Conservation (phyloP, 2,329 filamentous ascomycete genomes). For the Diaporthe vaccinii region DNA sequence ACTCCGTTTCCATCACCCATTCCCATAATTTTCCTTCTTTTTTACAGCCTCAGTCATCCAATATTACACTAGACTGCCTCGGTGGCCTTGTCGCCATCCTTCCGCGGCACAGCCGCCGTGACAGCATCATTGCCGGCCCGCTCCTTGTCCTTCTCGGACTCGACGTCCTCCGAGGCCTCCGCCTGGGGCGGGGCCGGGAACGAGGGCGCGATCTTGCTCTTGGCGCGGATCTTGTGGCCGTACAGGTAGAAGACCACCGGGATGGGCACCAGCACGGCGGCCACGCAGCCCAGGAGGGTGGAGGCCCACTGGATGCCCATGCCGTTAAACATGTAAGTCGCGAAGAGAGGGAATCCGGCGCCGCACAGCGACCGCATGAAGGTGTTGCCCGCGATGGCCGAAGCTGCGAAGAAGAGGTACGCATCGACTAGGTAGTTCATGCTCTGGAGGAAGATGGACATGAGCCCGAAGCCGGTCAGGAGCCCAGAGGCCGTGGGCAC, state of each 20-base stretch:
- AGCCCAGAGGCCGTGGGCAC: conserved; percentile 73
- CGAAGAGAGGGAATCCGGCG: conserved; percentile 85
- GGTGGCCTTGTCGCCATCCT: conserved; percentile 44
- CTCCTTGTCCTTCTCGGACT: conserved; percentile 35
- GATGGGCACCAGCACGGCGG: conserved; percentile 69
- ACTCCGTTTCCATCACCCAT: not conserved
- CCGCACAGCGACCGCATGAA: conserved; percentile 84
- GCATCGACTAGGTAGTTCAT: conserved; percentile 87
- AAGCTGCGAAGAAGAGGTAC: conserved; percentile 81
- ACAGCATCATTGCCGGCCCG: conserved; percentile 38
- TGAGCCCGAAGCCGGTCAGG: conserved; percentile 80
- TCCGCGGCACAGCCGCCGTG: conserved; percentile 37
- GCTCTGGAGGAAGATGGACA: conserved; percentile 85
- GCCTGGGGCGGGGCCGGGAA: conserved; percentile 44
- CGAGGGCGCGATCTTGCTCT: conserved; percentile 69
- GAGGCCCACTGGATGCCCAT: conserved; percentile 74
- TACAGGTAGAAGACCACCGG: conserved; percentile 74
- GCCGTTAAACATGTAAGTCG: conserved; percentile 76
- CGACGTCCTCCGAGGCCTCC: not conserved
- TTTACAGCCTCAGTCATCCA: not conserved
- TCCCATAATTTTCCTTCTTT: not conserved
- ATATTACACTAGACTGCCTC: conserved; percentile 42
- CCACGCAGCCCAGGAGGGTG: conserved; percentile 73
- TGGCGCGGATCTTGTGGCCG: conserved; percentile 68
- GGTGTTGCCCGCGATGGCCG: conserved; percentile 85